phyloP scores from a whole-genome alignment of 75 land plant species.

The Cryptomeria japonica region DNA sequence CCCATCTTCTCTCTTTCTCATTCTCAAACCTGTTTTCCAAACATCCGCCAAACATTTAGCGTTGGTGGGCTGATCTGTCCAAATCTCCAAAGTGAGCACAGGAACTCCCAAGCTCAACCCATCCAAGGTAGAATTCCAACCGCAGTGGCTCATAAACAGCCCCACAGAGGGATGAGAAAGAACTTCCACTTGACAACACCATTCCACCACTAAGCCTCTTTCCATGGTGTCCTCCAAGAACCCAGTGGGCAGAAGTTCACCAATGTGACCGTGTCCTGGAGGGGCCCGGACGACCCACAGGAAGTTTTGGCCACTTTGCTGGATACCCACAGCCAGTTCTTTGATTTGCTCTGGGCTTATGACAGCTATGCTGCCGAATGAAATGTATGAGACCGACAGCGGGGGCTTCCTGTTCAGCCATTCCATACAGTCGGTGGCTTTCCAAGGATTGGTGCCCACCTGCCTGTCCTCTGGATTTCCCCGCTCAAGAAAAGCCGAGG shows the following conservation, averaged over 20 bases:
- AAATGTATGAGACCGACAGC: slow-evolving; percentile 12
- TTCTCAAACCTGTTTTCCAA: slow-evolving; percentile 28
- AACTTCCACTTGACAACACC: slow-evolving; percentile 25
- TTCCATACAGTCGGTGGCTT: slow-evolving; percentile 17
- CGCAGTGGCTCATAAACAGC: slow-evolving; percentile 34
- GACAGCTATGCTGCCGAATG: slow-evolving; percentile 10
- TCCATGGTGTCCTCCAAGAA: background rate
- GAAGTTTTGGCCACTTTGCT: background rate
- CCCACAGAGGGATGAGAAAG: slow-evolving; percentile 36
- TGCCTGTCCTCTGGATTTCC: background rate
- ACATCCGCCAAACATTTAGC: slow-evolving; percentile 3
- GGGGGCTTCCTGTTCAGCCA: slow-evolving; percentile 12
- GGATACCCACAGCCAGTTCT: slow-evolving; percentile 11
- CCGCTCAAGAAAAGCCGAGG: background rate
- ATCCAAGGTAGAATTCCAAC: slow-evolving; percentile 41
- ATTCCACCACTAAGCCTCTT: background rate
- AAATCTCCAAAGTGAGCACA: slow-evolving; percentile 24
- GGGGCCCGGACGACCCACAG: slow-evolving; percentile 13
- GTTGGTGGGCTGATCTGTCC: slow-evolving; percentile 30
- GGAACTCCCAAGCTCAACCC: slow-evolving; percentile 32
- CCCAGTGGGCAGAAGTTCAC: background rate
- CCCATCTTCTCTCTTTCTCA: slow-evolving; percentile 2
- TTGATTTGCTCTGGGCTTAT: background rate
- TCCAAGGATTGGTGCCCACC: background rate
- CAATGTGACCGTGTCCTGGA: background rate